Evolutionary conservation across 352 stramenopile species (phyloP).

Genomic region (Phytophthora agathidicida): DNA sequence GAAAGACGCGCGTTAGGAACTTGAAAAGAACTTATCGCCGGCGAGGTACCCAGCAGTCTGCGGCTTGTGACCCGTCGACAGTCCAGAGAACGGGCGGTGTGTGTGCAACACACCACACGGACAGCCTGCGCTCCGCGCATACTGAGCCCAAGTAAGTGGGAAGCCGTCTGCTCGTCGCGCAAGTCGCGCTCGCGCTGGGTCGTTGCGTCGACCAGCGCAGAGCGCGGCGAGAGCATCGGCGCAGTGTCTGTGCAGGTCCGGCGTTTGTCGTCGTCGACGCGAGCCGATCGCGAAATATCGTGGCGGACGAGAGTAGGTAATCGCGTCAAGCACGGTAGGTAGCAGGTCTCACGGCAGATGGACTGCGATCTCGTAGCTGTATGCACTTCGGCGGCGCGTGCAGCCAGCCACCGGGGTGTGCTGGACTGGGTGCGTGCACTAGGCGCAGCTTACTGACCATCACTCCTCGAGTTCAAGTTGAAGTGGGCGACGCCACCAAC

Average conservation of each 20-base stretch:
- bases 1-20: not conserved
- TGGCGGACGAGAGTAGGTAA: too few species aligned
- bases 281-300: constrained; percentile 14
- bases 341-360: constrained; percentile 1
- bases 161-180: constrained; percentile 20
- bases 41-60: constrained; percentile 8
- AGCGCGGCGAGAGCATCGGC: not conserved
- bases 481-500: not conserved
- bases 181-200: constrained; percentile 17
- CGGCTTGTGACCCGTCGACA: not conserved
- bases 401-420: too few species aligned
- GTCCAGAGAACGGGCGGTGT: constrained; percentile 15
- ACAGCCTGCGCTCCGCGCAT: constrained; percentile 7
- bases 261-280: not conserved
- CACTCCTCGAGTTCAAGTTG: constrained; percentile 6
- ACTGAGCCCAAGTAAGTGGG: constrained; percentile 8
- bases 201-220: constrained; percentile 6
- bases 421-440: constrained; percentile 5
- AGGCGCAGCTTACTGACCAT: too few species aligned
- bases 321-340: not conserved
- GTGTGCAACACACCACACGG: constrained; percentile 21
- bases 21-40: constrained; percentile 6
- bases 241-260: not conserved
- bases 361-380: not conserved
- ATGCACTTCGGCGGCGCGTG: constrained; percentile 1